Conservation (phyloP, 2,329 filamentous ascomycete genomes). For the Fulvia fulva region DNA sequence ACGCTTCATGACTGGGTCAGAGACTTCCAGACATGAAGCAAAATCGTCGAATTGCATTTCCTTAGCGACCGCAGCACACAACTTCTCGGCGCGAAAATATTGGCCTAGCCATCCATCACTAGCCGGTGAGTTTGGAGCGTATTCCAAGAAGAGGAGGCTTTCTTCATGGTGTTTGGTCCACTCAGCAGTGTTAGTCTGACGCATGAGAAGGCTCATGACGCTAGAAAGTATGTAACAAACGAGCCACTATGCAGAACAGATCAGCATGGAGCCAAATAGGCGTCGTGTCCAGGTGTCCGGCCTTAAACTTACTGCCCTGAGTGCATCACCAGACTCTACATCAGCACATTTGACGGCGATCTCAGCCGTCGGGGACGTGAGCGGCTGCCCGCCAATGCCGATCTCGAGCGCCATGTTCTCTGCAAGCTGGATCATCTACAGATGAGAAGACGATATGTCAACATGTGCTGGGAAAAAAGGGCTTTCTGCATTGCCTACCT, state of each 20-base stretch:
- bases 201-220: slow-evolving; percentile 15
- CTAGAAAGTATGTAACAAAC: slow-evolving; percentile 17
- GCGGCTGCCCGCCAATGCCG: slow-evolving; percentile 55
- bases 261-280: neutral
- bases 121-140: slow-evolving; percentile 7
- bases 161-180: slow-evolving; percentile 25
- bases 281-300: neutral
- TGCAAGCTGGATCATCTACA: slow-evolving; percentile 66
- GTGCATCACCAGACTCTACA: slow-evolving; percentile 2
- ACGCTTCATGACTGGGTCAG: slow-evolving; percentile 17
- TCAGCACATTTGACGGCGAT: neutral
- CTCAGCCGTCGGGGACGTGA: neutral
- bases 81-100: slow-evolving; percentile 22
- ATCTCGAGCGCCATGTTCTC: slow-evolving; percentile 76
- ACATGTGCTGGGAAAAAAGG: neutral
- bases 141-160: slow-evolving; percentile 21
- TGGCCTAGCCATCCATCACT: slow-evolving; percentile 25
- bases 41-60: slow-evolving; percentile 19
- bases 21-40: slow-evolving; percentile 15
- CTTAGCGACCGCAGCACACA: slow-evolving; percentile 24
- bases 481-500: slow-evolving; percentile 35
- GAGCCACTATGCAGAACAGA: slow-evolving; percentile 12
- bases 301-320: neutral
- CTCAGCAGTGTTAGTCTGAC: slow-evolving; percentile 1
- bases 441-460: neutral